Evolutionary conservation across 164 flowering plant genomes (phyloP).

Genomic region (Umbellularia californica): DNA sequence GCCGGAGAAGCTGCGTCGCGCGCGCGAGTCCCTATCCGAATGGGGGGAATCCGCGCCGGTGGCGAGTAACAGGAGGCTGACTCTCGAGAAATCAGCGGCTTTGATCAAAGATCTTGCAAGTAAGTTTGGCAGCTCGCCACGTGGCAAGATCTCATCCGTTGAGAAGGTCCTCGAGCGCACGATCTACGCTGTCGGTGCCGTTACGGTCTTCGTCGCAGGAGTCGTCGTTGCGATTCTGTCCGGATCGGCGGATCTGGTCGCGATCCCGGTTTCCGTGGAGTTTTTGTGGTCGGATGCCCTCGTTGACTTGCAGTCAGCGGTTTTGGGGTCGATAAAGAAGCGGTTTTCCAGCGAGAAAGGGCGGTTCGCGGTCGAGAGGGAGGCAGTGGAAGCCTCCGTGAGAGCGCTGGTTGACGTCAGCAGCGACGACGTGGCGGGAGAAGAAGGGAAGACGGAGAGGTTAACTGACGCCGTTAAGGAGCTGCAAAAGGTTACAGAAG

Average conservation of each 20-base stretch:
- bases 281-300: conserved; percentile 27
- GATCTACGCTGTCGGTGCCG: conserved; percentile 24
- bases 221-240: conserved; percentile 17
- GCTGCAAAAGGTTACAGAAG: conserved; percentile 19
- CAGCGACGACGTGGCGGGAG: not conserved
- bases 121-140: conserved; percentile 12
- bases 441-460: not conserved
- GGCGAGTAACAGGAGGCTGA: not conserved
- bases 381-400: conserved; percentile 15
- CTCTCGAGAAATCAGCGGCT: conserved; percentile 7
- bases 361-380: conserved; percentile 17
- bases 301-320: conserved; percentile 16
- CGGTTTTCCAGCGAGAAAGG: conserved; percentile 6
- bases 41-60: conserved; percentile 7
- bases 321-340: conserved; percentile 11
- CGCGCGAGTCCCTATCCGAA: conserved; percentile 23
- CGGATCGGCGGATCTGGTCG: conserved; percentile 7
- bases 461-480: conserved; percentile 20
- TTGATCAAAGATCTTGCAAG: conserved; percentile 23
- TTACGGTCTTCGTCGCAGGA: conserved; percentile 29
- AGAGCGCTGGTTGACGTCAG: conserved; percentile 21
- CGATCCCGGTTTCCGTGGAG: conserved; percentile 18
- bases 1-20: conserved; percentile 20
- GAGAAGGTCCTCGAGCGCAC: conserved; percentile 23
- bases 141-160: conserved; percentile 21